phyloP scores from a whole-genome alignment of 1,284 basidiomycete genomes.

The Ganoderma sinense region DNA sequence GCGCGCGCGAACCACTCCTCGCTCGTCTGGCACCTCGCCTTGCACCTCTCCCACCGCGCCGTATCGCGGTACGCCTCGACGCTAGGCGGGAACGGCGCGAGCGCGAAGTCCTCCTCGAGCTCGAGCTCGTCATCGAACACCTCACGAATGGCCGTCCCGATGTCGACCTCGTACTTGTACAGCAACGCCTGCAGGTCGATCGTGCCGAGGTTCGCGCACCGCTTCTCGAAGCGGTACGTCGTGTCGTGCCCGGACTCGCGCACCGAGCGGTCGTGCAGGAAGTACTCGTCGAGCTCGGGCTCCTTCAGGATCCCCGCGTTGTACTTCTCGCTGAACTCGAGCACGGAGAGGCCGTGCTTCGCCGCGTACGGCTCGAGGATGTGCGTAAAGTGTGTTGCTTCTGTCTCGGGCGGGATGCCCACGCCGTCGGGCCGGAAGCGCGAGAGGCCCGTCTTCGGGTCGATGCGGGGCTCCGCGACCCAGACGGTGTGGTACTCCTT shows the following conservation, averaged over 20 bases:
- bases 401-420: constrained; percentile 98
- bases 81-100: constrained; percentile 92
- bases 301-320: constrained; percentile 87
- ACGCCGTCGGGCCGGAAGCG: constrained; percentile 94
- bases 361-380: constrained; percentile 94
- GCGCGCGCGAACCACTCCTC: constrained; percentile 93
- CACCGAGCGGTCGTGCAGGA: constrained; percentile 95
- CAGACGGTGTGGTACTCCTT: constrained; percentile 99
- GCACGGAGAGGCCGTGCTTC: constrained; percentile 94
- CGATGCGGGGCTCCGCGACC: constrained; percentile 93
- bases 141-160: constrained; percentile 92
- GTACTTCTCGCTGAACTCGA: constrained; percentile 98
- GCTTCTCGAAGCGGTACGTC: constrained; percentile 96
- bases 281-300: constrained; percentile 95
- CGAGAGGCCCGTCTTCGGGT: constrained; percentile 92
- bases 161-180: constrained; percentile 96
- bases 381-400: constrained; percentile 97
- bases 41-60: constrained; percentile 67
- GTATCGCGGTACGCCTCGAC: constrained; percentile 76
- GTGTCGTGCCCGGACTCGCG: constrained; percentile 98
- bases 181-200: constrained; percentile 93
- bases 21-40: constrained; percentile 69
- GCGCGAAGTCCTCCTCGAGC: constrained; percentile 90
- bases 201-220: constrained; percentile 95
- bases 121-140: constrained; percentile 93